Percentiles rank a stretch among this genome's conserved stretches.
phyloP scores from a whole-genome alignment of 2,329 filamentous ascomycete species.

The Lasiodiplodia sp. region DNA sequence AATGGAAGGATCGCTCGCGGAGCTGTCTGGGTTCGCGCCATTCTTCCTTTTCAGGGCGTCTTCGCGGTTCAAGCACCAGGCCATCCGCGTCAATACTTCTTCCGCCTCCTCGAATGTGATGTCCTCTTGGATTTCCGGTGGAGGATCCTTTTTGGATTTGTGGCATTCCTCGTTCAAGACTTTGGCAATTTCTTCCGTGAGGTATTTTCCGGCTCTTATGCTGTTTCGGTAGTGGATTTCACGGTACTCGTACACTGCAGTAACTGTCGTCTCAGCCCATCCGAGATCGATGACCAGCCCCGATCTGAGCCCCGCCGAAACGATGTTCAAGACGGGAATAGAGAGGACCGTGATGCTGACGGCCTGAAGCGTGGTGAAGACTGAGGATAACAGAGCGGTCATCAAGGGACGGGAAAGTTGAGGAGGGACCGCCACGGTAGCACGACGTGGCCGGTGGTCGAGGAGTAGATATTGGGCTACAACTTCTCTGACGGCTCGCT shows the following conservation, averaged over 20 bases:
- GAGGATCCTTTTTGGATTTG: constrained; percentile 35
- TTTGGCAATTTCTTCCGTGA: constrained; percentile 74
- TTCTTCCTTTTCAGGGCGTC: constrained; percentile 36
- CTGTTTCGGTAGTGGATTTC: constrained; percentile 76
- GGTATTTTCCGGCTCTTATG: constrained; percentile 74
- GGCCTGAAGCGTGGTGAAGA: constrained; percentile 82
- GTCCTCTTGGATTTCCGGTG: constrained; percentile 35
- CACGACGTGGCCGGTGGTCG: constrained; percentile 76
- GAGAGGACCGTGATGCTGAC: constrained; percentile 84
- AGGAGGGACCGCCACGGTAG: constrained; percentile 79
- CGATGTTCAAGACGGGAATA: constrained; percentile 73
- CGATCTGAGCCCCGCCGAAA: constrained; percentile 84
- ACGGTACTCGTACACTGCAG: constrained; percentile 87
- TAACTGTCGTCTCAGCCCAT: constrained; percentile 88
- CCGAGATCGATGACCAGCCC: constrained; percentile 88
- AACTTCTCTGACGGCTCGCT: constrained; percentile 79
- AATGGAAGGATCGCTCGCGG: constrained; percentile 46
- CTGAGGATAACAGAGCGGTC: constrained; percentile 74
- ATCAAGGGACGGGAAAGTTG: constrained; percentile 79
- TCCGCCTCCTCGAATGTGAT: constrained; percentile 78
- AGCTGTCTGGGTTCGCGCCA: neutral
- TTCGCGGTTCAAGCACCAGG: constrained; percentile 68
- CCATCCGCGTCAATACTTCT: constrained; percentile 75
- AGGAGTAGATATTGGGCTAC: constrained; percentile 77
- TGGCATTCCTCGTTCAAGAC: constrained; percentile 61